These are phyloP conservation scores for Trametes polyzona DNA, from an alignment of 1,284 basidiomycete species.

Conservation along the genomic window DNA sequence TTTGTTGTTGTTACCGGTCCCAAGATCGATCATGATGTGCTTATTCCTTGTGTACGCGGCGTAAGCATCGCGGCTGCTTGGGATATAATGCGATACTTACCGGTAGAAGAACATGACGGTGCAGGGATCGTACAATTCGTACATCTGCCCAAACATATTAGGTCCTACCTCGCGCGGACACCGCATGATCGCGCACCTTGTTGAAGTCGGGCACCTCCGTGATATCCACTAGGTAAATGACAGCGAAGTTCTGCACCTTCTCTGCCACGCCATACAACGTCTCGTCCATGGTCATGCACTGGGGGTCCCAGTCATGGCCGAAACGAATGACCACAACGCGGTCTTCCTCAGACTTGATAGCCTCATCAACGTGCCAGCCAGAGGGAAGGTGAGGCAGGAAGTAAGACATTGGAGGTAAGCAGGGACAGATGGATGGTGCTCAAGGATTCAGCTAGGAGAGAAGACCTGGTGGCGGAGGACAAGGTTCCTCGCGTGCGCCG, in stretches of 20 bases:
- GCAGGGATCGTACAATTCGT: slow-evolving; percentile 92
- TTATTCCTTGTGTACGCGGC: slow-evolving; percentile 76
- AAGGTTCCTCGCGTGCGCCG: not conserved
- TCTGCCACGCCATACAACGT: slow-evolving; percentile 92
- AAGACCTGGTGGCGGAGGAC: not conserved
- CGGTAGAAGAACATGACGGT: slow-evolving; percentile 99
- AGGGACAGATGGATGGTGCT: not conserved
- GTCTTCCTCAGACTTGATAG: slow-evolving; percentile 97
- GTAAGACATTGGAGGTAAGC: slow-evolving; percentile 64
- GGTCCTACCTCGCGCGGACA: not conserved
- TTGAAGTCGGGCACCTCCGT: slow-evolving; percentile 99
- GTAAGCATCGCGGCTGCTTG: not conserved
- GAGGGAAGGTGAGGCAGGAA: slow-evolving; percentile 92
- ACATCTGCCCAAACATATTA: slow-evolving; percentile 65
- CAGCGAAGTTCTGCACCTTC: slow-evolving; percentile 98
- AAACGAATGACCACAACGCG: slow-evolving; percentile 95
- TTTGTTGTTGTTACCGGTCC: slow-evolving; percentile 99
- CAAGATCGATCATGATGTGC: slow-evolving; percentile 99
- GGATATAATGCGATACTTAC: slow-evolving; percentile 45
- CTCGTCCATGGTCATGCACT: slow-evolving; percentile 99
- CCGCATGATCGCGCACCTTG: slow-evolving; percentile 64
- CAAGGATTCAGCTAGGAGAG: not conserved
- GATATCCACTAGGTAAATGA: slow-evolving; percentile 95
- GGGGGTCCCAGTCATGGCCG: slow-evolving; percentile 92
- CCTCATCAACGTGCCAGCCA: slow-evolving; percentile 97